Evolutionary conservation across 176 grass and related monocot genomes (phyloP).

Genomic region (Alopecurus myosuroides): DNA sequence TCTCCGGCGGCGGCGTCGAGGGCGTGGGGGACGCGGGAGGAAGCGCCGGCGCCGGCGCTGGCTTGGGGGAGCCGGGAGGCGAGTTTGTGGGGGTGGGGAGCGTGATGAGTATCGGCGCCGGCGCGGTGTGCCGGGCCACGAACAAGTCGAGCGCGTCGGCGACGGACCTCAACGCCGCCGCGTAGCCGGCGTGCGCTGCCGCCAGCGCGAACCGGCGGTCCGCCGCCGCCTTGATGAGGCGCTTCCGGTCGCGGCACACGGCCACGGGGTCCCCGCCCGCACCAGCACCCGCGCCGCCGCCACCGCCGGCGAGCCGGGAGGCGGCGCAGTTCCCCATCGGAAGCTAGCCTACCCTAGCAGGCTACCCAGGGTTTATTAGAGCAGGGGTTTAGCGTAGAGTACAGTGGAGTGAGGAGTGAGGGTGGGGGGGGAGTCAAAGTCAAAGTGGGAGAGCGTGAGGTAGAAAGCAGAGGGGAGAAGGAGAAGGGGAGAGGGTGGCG

Average conservation of each 20-base stretch:
- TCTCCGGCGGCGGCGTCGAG: background rate
- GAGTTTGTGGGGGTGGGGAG: slow-evolving; percentile 41
- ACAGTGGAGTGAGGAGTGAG: background rate
- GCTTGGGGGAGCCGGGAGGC: slow-evolving; percentile 48
- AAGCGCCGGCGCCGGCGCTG: background rate
- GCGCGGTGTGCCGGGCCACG: slow-evolving; percentile 75
- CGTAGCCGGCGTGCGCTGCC: slow-evolving; percentile 57
- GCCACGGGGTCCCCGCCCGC: slow-evolving; percentile 68
- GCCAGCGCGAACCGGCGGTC: slow-evolving; percentile 67
- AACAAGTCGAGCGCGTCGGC: slow-evolving; percentile 75
- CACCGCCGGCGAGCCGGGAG: slow-evolving; percentile 60
- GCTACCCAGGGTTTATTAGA: slow-evolving; percentile 37
- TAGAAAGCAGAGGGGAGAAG: background rate
- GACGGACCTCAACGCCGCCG: slow-evolving; percentile 57
- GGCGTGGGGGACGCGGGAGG: background rate
- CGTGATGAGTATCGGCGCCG: slow-evolving; percentile 75
- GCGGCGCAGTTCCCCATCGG: slow-evolving; percentile 91
- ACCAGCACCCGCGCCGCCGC: slow-evolving; percentile 19
- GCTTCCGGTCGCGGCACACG: slow-evolving; percentile 80
- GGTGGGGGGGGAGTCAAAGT: slow-evolving; percentile 51
- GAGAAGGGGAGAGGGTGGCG: background rate
- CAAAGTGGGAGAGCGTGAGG: slow-evolving; percentile 48
- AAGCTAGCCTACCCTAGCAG: background rate
- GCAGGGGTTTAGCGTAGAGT: slow-evolving; percentile 44
- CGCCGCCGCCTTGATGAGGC: slow-evolving; percentile 71